phyloP scores from a whole-genome alignment of 1,139 yeast species.

The Wickerhamiella pararugosa region DNA sequence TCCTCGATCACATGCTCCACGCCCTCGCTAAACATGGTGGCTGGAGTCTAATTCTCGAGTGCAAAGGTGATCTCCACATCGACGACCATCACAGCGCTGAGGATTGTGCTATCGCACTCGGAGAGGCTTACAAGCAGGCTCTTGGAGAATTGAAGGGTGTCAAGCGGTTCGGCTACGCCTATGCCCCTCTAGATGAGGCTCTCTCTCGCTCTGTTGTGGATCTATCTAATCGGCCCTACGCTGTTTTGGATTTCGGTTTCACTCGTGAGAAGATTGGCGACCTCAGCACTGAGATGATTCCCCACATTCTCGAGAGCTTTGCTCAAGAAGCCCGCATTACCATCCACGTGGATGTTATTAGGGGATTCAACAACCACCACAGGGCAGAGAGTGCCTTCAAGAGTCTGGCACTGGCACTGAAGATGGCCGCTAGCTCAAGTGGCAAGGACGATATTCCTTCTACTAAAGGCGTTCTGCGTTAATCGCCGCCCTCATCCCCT shows the following conservation, averaged over 20 bases:
- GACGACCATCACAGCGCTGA: slow-evolving; percentile 97
- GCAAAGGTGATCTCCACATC: slow-evolving; percentile 86
- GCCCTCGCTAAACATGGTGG: slow-evolving; percentile 95
- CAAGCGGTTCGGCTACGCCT: slow-evolving; percentile 84
- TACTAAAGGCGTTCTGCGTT: slow-evolving; percentile 74
- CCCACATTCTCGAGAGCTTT: slow-evolving; percentile 87
- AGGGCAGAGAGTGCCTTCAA: slow-evolving; percentile 93
- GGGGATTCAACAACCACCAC: slow-evolving; percentile 94
- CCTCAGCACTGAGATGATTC: slow-evolving; percentile 88
- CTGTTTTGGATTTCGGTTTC: slow-evolving; percentile 77
- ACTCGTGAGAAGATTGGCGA: slow-evolving; percentile 90
- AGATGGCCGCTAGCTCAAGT: slow-evolving; percentile 67
- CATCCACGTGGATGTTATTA: slow-evolving; percentile 79
- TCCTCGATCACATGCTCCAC: slow-evolving; percentile 92
- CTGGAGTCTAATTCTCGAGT: slow-evolving; percentile 81
- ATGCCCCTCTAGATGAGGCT: slow-evolving; percentile 95
- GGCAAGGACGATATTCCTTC: slow-evolving; percentile 90
- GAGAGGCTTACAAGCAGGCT: slow-evolving; percentile 78
- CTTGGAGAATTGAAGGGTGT: slow-evolving; percentile 83
- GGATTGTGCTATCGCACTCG: slow-evolving; percentile 86
- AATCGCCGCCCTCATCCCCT: slow-evolving; percentile 20
- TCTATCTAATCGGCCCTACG: slow-evolving; percentile 80
- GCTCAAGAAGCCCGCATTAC: slow-evolving; percentile 87
- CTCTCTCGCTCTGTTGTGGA: slow-evolving; percentile 89
- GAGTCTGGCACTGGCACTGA: slow-evolving; percentile 83